Conservation (phyloP, 306 rosid genomes). For the Dryas alaskensis region DNA sequence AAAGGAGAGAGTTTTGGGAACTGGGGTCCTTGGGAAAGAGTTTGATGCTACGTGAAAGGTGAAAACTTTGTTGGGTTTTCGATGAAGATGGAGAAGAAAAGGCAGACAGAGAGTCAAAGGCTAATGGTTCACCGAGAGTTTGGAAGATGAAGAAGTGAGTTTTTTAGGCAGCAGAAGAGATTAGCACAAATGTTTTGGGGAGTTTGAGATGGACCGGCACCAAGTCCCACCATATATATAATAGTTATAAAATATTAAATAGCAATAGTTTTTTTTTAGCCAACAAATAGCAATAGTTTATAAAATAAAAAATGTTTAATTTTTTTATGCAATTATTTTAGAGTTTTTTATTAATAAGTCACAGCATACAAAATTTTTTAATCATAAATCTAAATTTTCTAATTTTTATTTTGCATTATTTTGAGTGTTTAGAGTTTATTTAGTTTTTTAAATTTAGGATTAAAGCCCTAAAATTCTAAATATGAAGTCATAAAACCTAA, state of each 20-base stretch:
- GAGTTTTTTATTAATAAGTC: too few relatives aligned
- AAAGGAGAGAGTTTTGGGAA: constrained; percentile 26
- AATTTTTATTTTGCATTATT: too few relatives aligned
- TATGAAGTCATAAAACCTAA: too few relatives aligned
- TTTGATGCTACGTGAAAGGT: constrained; percentile 14
- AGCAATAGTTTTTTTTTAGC: too few relatives aligned
- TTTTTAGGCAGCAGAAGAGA: neutral
- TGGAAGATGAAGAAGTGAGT: neutral
- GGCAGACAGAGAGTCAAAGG: constrained; percentile 17
- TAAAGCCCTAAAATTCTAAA: too few relatives aligned
- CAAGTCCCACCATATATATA: constrained; percentile 1
- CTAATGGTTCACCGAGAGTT: neutral
- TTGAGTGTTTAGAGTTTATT: too few relatives aligned
- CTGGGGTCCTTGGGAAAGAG: constrained; percentile 8
- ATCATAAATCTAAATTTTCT: too few relatives aligned
- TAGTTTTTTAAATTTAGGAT: too few relatives aligned
- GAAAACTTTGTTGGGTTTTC: constrained; percentile 29
- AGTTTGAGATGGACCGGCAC: neutral
- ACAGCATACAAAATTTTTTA: too few relatives aligned
- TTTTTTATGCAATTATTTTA: neutral
- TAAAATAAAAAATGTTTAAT: neutral
- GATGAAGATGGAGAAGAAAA: constrained; percentile 25
- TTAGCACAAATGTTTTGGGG: neutral
- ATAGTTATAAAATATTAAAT: too few relatives aligned
- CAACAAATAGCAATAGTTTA: too few relatives aligned